Base-by-base conservation (phyloP, 139 green algal species). In the Prasinococcaceae sp. region DNA sequence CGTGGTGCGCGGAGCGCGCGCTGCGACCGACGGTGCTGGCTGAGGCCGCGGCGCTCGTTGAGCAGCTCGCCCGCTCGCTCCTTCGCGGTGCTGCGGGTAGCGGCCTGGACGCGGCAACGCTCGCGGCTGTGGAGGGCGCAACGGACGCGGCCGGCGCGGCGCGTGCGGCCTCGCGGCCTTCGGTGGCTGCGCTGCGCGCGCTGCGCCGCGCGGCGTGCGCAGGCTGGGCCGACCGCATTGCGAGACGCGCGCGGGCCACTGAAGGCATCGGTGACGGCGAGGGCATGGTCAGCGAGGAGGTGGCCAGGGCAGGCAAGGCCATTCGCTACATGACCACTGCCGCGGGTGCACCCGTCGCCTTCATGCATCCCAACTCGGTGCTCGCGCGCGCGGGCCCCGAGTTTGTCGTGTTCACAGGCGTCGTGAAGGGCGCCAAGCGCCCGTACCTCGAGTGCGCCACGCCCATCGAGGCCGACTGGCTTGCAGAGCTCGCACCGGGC, bases 211-310 rank as follows among this genome's bases (percentile, higher is more conserved):
- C 76, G 8, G 33, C 93, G 23, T 77, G 74, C 10, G 77, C 79
- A 8, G 88, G 88, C 0, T 97, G 88, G 88, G 80, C 77, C 2
- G 88, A 97, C 52, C 78, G 85, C 9, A 36, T 74, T 1, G 65
- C 65, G 4, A 42, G 47, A 10, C 55, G 56, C 12, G 9, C 61
- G 27, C 54, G 51, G 41, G 32, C 48, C 2, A 30, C 44, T 2
- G 54, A 73, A n/a, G 20, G 14, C 3, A 20, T 10, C 4, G n/a
- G 42, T 27, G 42, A 23, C 24, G 22, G 28, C 28, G 58, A 50
- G 52, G 30, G 27, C 39, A 45, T 44, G 30, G 53, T 44, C 32
- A 45, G 12, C 10, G 50, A 62, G 32, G 23, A 70, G 25, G 20
- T 58, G 14, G 46, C 35, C 6, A 29, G 26, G 6, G 17, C 29